Percentiles rank a stretch among this genome's conserved stretches.
Conservation (phyloP, 371 early-diverging fungal species). For the Thermomucor indicae-seudaticae region DNA sequence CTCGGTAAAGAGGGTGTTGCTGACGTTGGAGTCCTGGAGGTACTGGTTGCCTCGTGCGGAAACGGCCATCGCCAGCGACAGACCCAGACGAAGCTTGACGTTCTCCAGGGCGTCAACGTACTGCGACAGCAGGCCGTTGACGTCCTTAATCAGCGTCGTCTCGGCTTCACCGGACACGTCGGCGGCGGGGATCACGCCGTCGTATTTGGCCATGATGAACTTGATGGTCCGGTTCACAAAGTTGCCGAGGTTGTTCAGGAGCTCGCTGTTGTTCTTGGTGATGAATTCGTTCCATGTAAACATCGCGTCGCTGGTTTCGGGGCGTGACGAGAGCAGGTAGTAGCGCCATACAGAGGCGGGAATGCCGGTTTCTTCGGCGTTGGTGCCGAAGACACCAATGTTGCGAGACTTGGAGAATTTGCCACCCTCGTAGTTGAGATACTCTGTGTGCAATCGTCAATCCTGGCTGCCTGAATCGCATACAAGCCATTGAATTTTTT, state of each 20-base stretch:
- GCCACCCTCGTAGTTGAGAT: slow-evolving; percentile 96
- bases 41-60: slow-evolving; percentile 94
- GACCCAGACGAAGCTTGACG: slow-evolving; percentile 84
- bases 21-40: slow-evolving; percentile 89
- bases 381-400: slow-evolving; percentile 99
- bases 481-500: background rate
- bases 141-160: slow-evolving; percentile 68
- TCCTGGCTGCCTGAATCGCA: background rate
- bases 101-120: slow-evolving; percentile 82
- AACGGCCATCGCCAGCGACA: slow-evolving; percentile 89
- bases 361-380: slow-evolving; percentile 91
- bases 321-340: slow-evolving; percentile 94
- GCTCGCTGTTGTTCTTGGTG: slow-evolving; percentile 91
- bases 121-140: slow-evolving; percentile 74
- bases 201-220: slow-evolving; percentile 88
- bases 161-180: slow-evolving; percentile 45
- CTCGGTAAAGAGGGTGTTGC: slow-evolving; percentile 80
- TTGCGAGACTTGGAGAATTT: slow-evolving; percentile 99
- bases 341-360: slow-evolving; percentile 98
- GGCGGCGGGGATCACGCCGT: slow-evolving; percentile 70
- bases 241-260: slow-evolving; percentile 98
- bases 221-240: slow-evolving; percentile 98
- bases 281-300: slow-evolving; percentile 97
- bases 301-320: slow-evolving; percentile 96
- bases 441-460: slow-evolving; percentile 62